Conservation (phyloP, 345 rosid genomes). For the Syzygium jambos region DNA sequence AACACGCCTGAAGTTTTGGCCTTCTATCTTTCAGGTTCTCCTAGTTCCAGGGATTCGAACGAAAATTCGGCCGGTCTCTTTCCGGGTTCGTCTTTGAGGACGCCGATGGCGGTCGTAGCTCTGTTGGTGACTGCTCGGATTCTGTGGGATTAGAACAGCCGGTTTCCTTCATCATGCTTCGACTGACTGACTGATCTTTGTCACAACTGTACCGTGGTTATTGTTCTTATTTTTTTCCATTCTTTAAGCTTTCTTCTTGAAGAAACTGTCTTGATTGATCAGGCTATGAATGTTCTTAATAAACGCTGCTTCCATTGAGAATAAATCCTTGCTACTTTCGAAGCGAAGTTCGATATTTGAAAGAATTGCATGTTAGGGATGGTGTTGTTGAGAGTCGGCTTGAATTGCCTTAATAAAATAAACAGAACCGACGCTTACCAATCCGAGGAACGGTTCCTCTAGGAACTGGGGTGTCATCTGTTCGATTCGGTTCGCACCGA, state of each 20-base stretch:
- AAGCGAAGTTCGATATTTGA: background rate
- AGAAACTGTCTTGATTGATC: background rate
- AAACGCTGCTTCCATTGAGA: background rate
- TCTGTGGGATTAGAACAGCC: background rate
- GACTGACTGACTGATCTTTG: background rate
- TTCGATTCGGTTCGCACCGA: no score
- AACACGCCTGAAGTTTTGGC: background rate
- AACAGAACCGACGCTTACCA: background rate
- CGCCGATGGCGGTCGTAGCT: background rate
- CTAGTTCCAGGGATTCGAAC: background rate
- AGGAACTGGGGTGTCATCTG: no score
- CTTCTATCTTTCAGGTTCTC: slow-evolving; percentile 5
- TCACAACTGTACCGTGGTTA: background rate
- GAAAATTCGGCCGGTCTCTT: background rate
- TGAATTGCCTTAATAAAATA: accelerated
- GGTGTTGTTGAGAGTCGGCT: background rate
- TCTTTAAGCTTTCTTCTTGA: background rate
- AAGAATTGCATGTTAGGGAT: background rate
- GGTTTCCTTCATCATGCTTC: background rate
- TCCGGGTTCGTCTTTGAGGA: background rate
- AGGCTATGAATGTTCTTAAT: background rate
- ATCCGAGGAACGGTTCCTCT: background rate
- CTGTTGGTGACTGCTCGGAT: background rate
- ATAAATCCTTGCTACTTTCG: background rate
- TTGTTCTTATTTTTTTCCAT: background rate